Conservation (phyloP, 208 protist genomes). For the Leishmania guyanensis region DNA sequence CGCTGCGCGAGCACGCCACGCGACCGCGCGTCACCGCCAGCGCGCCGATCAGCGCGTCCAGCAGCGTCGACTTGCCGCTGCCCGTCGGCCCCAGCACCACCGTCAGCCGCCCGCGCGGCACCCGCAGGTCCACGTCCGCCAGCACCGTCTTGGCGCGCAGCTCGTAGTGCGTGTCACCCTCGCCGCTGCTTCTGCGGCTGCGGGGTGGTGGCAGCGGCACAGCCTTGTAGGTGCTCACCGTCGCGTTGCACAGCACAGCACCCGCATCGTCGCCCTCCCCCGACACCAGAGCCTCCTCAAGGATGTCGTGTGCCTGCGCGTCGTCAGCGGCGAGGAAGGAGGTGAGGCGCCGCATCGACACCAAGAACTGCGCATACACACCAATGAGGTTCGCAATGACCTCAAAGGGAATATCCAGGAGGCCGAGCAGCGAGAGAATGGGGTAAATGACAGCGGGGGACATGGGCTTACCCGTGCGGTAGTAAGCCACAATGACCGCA, state of each 20-base stretch:
- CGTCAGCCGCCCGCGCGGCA: constrained; percentile 39
- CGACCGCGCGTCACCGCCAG: constrained; percentile 42
- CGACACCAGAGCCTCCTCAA: constrained; percentile 24
- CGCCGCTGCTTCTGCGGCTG: constrained; percentile 19
- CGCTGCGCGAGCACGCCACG: constrained; percentile 22
- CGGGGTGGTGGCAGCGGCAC: constrained; percentile 28
- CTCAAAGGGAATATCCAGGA: constrained; percentile 57
- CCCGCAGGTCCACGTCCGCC: constrained; percentile 22
- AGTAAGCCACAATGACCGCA: constrained; percentile 59
- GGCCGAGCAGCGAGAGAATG: constrained; percentile 27
- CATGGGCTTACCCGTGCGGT: constrained; percentile 54
- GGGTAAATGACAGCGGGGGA: constrained; percentile 68
- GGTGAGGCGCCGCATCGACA: constrained; percentile 76
- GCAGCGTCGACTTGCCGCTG: constrained; percentile 61
- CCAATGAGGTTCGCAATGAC: constrained; percentile 78
- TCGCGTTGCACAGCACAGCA: constrained; percentile 43
- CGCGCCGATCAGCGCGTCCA: constrained; percentile 49
- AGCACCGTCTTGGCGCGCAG: constrained; percentile 30
- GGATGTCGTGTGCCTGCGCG: constrained; percentile 21
- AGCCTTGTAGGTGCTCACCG: constrained; percentile 52
- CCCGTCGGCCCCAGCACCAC: constrained; percentile 53
- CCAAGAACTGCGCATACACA: constrained; percentile 59
- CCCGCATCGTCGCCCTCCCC: constrained; percentile 8
- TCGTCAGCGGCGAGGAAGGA: constrained; percentile 69
- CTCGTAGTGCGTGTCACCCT: constrained; percentile 6